These are phyloP conservation scores for Mortierella sp. DNA, from an alignment of 371 early-diverging fungal species.

Conservation along the genomic window DNA sequence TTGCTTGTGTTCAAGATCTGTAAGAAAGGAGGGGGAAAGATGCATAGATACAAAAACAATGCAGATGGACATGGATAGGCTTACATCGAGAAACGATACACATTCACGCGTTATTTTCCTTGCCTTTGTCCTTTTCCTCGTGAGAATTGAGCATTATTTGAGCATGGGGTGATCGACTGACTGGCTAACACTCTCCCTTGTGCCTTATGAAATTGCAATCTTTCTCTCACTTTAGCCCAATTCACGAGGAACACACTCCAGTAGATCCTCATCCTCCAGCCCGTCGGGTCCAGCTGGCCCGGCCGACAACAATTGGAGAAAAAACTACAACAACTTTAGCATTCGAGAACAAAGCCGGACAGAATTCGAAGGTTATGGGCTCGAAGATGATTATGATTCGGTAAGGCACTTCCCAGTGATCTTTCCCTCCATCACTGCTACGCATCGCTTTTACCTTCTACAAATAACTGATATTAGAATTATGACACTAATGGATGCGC, in stretches of 20 bases:
- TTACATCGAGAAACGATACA: slow-evolving; percentile 6
- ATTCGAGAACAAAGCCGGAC: slow-evolving; percentile 42
- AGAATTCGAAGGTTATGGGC: slow-evolving; percentile 43
- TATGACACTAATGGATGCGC: background rate
- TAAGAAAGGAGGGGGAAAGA: background rate
- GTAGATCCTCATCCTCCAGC: slow-evolving; percentile 26
- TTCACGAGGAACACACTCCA: slow-evolving; percentile 29
- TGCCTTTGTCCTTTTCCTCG: slow-evolving; percentile 2
- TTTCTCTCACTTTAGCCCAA: slow-evolving; percentile 3
- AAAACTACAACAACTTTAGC: slow-evolving; percentile 34
- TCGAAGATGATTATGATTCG: slow-evolving; percentile 32
- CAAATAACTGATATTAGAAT: background rate
- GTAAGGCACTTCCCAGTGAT: slow-evolving; percentile 22
- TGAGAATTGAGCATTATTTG: slow-evolving; percentile 6
- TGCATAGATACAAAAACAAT: slow-evolving; percentile 2
- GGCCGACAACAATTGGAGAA: slow-evolving; percentile 32
- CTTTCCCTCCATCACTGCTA: background rate
- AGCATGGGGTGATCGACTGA: slow-evolving; percentile 19
- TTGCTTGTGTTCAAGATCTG: slow-evolving; percentile 35
- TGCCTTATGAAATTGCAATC: background rate
- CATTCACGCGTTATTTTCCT: background rate
- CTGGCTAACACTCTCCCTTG: background rate
- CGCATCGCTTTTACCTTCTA: background rate
- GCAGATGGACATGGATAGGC: background rate
- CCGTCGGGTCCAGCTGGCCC: slow-evolving; percentile 8